Evolutionary conservation across 1,284 basidiomycete species (phyloP).

Genomic region (Trametes pubescens): DNA sequence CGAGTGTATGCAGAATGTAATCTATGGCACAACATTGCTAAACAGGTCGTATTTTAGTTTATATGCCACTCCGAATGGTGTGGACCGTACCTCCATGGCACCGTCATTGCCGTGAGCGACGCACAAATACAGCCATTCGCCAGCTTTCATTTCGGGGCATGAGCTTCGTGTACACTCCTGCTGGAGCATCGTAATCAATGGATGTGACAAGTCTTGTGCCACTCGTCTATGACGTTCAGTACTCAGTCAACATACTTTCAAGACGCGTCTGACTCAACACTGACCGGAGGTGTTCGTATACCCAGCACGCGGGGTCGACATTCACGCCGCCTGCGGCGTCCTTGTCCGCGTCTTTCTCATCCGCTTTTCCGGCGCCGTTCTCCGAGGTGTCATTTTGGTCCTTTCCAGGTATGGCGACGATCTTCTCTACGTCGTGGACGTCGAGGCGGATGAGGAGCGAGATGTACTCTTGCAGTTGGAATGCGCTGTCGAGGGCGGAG

Average conservation of each 20-base stretch:
- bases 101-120: constrained; percentile 89
- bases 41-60: neutral
- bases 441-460: constrained; percentile 85
- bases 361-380: constrained; percentile 45
- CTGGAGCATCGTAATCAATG: constrained; percentile 88
- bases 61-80: too few relatives aligned
- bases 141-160: constrained; percentile 97
- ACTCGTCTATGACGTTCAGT: constrained; percentile 68
- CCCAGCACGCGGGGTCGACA: constrained; percentile 90
- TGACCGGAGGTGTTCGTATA: constrained; percentile 93
- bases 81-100: constrained; percentile 67
- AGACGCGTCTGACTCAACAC: constrained; percentile 34
- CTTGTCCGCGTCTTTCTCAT: constrained; percentile 50
- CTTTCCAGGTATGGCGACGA: constrained; percentile 78
- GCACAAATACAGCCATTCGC: constrained; percentile 96
- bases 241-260: constrained; percentile 9
- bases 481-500: constrained; percentile 85
- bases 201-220: constrained; percentile 91
- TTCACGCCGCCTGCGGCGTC: constrained; percentile 57
- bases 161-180: constrained; percentile 83
- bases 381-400: constrained; percentile 46
- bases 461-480: constrained; percentile 96
- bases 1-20: constrained; percentile 95
- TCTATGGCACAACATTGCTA: constrained; percentile 97
- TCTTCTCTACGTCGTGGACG: constrained; percentile 87